These are phyloP conservation scores for Scutellaria baicalensis DNA, from an alignment of 257 asterid species.

Conservation along the genomic window DNA sequence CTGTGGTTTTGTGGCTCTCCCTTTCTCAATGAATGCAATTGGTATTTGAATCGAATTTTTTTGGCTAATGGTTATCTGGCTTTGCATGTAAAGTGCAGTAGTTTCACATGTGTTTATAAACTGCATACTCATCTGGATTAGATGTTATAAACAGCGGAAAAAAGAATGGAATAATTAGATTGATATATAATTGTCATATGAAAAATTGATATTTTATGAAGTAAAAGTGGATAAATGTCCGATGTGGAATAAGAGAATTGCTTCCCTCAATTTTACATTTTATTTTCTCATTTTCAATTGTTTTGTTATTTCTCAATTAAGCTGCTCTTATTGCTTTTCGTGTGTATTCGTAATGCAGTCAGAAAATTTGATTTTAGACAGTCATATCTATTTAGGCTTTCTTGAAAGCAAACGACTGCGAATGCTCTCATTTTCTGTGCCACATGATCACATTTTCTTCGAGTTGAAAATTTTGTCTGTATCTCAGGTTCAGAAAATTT, in stretches of 20 bases:
- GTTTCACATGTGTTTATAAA: background rate
- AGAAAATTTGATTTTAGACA: background rate
- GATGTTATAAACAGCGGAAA: background rate
- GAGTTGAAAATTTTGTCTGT: background rate
- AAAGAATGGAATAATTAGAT: background rate
- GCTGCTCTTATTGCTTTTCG: background rate
- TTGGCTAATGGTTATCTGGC: background rate
- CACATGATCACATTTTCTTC: background rate
- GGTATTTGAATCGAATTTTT: slow-evolving; percentile 9
- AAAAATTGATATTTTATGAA: background rate
- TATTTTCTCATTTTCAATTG: background rate
- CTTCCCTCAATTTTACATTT: background rate
- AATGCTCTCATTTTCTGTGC: background rate
- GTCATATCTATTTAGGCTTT: background rate
- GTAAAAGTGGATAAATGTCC: background rate
- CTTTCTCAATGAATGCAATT: background rate
- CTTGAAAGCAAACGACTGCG: background rate
- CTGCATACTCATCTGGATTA: background rate
- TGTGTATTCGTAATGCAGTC: background rate
- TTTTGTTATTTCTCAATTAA: background rate
- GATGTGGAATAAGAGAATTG: background rate
- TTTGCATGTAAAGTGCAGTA: background rate
- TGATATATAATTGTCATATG: background rate
- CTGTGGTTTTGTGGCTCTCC: background rate
- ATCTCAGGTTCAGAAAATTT: background rate